Evolutionary conservation across 495 filamentous ascomycete genomes (phyloP).

Genomic region (Clavariopsis aquatica): DNA sequence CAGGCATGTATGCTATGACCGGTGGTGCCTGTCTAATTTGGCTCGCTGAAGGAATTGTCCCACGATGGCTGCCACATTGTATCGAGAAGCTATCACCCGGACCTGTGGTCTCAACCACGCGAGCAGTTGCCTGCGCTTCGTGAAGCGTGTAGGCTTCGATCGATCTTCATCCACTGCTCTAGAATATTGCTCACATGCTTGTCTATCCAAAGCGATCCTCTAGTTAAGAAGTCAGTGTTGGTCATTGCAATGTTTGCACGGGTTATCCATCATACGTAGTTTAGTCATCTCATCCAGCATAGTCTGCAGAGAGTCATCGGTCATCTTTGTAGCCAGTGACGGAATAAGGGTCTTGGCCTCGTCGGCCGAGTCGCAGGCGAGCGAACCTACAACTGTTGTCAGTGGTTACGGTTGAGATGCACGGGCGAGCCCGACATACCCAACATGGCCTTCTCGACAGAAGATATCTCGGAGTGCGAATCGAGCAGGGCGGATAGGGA

Average conservation of each 20-base stretch:
- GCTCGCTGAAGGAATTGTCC: neutral
- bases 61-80: neutral
- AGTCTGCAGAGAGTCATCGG: conserved; percentile 81
- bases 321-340: conserved; percentile 82
- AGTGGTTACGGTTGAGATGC: neutral
- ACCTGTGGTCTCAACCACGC: neutral
- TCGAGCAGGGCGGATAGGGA: conserved; percentile 82
- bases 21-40: neutral
- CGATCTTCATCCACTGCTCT: neutral
- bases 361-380: conserved; percentile 88
- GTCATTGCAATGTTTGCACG: neutral
- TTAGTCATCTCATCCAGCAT: conserved; percentile 88
- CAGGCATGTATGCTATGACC: neutral
- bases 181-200: neutral
- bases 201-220: conserved; percentile 1
- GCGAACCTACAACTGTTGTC: conserved; percentile 60
- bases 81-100: neutral
- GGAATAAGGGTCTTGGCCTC: conserved; percentile 97
- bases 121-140: neutral
- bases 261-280: conserved; percentile 35
- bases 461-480: conserved; percentile 73
- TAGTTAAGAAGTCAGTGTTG: neutral
- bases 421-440: conserved; percentile 54
- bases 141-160: neutral
- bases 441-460: conserved; percentile 90